Conservation (phyloP, 1,284 basidiomycete species). For the Malassezia restricta region DNA sequence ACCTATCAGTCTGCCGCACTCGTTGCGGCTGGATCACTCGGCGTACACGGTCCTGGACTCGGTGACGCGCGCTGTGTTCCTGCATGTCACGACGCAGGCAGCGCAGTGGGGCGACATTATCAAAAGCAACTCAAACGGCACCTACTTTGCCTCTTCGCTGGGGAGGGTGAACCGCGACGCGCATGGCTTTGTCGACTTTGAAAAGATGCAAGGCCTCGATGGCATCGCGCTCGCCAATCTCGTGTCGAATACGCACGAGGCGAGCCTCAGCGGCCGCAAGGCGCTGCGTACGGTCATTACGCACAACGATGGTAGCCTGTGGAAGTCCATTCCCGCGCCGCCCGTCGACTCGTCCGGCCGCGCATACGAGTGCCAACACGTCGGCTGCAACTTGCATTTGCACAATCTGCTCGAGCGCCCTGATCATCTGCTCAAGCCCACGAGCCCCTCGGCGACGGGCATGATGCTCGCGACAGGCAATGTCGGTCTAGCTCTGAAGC, state of each 20-base stretch:
- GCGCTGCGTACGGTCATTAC: conserved; percentile 74
- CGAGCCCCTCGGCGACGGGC: conserved; percentile 78
- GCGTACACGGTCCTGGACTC: conserved; percentile 92
- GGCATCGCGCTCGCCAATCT: conserved; percentile 88
- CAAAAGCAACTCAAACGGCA: conserved; percentile 92
- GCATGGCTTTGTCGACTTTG: conserved; percentile 84
- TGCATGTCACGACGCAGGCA: conserved; percentile 77
- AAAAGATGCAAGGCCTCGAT: conserved; percentile 91
- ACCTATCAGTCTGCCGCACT: conserved; percentile 74
- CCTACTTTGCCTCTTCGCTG: conserved; percentile 76
- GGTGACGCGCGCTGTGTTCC: conserved; percentile 77
- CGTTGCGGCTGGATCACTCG: conserved; percentile 72
- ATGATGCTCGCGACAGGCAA: conserved; percentile 95
- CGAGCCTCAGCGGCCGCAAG: conserved; percentile 62
- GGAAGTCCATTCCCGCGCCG: conserved; percentile 73
- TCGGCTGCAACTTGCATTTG: conserved; percentile 73
- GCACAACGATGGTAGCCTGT: conserved; percentile 89
- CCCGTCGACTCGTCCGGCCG: conserved; percentile 62
- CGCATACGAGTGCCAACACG: conserved; percentile 60
- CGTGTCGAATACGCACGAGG: conserved; percentile 68
- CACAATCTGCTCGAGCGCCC: conserved; percentile 89
- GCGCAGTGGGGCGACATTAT: conserved; percentile 83
- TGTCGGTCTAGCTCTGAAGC: conserved; percentile 68
- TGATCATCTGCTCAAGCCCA: conserved; percentile 80
- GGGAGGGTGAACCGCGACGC: conserved; percentile 81